Percentiles rank a stretch among this genome's conserved stretches.
phyloP scores from a whole-genome alignment of 1,284 basidiomycete species.

The Farysia itapuensis region DNA sequence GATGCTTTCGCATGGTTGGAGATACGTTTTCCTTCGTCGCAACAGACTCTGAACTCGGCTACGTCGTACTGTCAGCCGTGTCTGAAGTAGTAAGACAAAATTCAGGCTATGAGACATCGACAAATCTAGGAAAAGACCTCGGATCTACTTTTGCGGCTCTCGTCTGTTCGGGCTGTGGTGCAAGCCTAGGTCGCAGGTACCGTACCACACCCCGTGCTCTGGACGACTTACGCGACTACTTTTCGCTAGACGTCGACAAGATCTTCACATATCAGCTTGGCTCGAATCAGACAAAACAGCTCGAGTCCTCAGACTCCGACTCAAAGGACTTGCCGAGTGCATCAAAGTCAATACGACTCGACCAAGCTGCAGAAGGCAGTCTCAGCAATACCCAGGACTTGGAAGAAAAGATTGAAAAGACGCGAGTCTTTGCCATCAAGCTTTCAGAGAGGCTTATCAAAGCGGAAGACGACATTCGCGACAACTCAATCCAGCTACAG shows the following conservation, averaged over 20 bases:
- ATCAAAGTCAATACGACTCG: too few relatives aligned
- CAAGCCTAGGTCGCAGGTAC: conserved; percentile 29
- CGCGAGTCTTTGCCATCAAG: conserved; percentile 24
- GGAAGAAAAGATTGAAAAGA: conserved; percentile 19
- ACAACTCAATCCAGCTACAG: too few relatives aligned
- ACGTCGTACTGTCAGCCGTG: conserved; percentile 36
- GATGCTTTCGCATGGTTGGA: conserved; percentile 30
- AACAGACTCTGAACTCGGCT: conserved; percentile 31
- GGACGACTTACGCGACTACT: conserved; percentile 34
- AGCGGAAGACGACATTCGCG: conserved; percentile 22
- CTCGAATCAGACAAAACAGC: conserved; percentile 7
- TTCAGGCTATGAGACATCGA: conserved; percentile 11
- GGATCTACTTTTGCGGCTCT: conserved; percentile 30
- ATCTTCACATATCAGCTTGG: conserved; percentile 23
- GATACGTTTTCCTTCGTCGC: conserved; percentile 37
- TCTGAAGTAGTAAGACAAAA: conserved; percentile 22
- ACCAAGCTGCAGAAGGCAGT: neutral
- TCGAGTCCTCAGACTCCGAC: conserved; percentile 2
- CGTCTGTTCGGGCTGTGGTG: conserved; percentile 23
- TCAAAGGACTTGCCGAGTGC: too few relatives aligned
- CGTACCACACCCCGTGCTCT: conserved; percentile 31
- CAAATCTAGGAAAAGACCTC: conserved; percentile 12
- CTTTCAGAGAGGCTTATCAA: conserved; percentile 25
- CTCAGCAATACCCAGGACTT: neutral
- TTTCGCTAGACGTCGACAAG: conserved; percentile 22